phyloP scores from a whole-genome alignment of 257 asterid genomes.

The Coffea canephora region DNA sequence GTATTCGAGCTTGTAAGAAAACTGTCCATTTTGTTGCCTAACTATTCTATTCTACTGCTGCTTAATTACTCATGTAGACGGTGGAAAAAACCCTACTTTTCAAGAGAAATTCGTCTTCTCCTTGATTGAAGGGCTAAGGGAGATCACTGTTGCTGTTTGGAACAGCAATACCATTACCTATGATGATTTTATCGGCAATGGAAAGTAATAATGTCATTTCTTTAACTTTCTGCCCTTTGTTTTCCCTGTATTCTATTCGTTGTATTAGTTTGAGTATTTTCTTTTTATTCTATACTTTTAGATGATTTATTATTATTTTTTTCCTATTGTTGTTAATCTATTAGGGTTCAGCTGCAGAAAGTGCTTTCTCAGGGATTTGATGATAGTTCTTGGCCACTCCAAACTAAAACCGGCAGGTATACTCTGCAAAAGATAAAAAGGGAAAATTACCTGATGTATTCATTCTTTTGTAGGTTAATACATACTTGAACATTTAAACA shows the following conservation, averaged over 20 bases:
- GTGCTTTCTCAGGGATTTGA: slow-evolving; percentile 81
- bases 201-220: slow-evolving; percentile 49
- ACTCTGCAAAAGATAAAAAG: background rate
- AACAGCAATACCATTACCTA: slow-evolving; percentile 77
- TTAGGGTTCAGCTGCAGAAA: slow-evolving; percentile 77
- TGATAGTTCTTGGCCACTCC: slow-evolving; percentile 79
- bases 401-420: slow-evolving; percentile 81
- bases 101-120: slow-evolving; percentile 87
- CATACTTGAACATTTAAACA: background rate
- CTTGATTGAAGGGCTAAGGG: slow-evolving; percentile 83
- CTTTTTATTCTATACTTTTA: background rate
- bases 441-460: background rate
- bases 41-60: too few species aligned
- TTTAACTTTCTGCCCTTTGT: background rate
- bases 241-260: background rate
- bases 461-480: slow-evolving; percentile 5
- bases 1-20: too few species aligned
- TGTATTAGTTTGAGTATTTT: background rate
- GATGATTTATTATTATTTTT: too few species aligned
- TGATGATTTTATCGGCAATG: slow-evolving; percentile 86
- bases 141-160: slow-evolving; percentile 66
- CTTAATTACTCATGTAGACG: slow-evolving; percentile 41
- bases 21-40: too few species aligned
- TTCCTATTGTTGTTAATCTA: background rate
- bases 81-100: slow-evolving; percentile 89